Evolutionary conservation across 768 basidiomycete genomes (phyloP).

Genomic region (Arthromyces matolae): DNA sequence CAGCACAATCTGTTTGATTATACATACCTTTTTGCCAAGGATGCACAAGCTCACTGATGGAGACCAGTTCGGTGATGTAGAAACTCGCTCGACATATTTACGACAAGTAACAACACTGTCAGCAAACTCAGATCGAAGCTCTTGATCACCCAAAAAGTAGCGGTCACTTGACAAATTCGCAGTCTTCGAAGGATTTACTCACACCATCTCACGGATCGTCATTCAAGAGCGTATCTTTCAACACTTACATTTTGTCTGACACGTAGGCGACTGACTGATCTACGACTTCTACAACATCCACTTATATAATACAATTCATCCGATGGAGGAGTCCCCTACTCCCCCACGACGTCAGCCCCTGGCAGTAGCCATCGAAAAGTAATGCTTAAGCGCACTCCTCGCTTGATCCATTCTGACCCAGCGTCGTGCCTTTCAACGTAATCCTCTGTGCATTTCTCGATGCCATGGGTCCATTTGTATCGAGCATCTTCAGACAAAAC

Average conservation of each 20-base stretch:
- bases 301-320: not conserved
- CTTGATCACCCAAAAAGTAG: too few species aligned
- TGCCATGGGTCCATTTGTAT: constrained; percentile 88
- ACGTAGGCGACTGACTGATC: not conserved
- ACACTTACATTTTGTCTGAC: too few species aligned
- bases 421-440: constrained; percentile 39
- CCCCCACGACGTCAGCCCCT: constrained; percentile 84
- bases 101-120: too few species aligned
- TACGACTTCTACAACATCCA: not conserved
- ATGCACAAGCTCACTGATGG: too few species aligned
- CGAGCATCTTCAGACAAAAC: constrained; percentile 79
- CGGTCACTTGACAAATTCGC: too few species aligned
- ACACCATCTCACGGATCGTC: too few species aligned
- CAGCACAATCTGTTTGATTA: not conserved
- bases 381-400: constrained; percentile 67
- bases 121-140: too few species aligned
- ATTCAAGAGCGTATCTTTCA: too few species aligned
- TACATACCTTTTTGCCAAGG: too few species aligned
- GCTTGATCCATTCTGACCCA: constrained; percentile 38
- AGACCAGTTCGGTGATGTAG: too few species aligned
- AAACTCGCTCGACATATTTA: too few species aligned
- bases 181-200: too few species aligned
- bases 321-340: constrained; percentile 10
- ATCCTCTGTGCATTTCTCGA: constrained; percentile 60
- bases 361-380: constrained; percentile 86